A percentile compares a stretch with the other conserved stretches of the same genome.
These are phyloP conservation scores for Fusarium proliferatum DNA, from an alignment of 2,329 filamentous ascomycete species.

Conservation along the genomic window DNA sequence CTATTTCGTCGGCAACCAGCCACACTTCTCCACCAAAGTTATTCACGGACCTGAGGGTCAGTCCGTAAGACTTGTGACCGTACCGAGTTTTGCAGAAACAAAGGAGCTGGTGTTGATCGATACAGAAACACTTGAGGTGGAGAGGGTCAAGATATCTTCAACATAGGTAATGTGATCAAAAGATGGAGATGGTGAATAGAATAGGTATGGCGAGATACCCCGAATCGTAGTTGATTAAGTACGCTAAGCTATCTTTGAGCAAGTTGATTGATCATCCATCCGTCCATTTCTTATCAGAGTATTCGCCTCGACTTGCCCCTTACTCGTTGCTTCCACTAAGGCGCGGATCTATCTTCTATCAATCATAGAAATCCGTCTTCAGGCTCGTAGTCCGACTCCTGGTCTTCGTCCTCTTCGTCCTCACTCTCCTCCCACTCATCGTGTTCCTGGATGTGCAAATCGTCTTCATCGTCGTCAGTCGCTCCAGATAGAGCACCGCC, in stretches of 20 bases:
- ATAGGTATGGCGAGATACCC: constrained; percentile 32
- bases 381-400: constrained; percentile 23
- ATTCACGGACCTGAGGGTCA: constrained; percentile 77
- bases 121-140: constrained; percentile 83
- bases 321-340: neutral
- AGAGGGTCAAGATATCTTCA: constrained; percentile 70
- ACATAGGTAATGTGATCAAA: constrained; percentile 10
- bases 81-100: constrained; percentile 84
- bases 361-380: neutral
- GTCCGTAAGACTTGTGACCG: constrained; percentile 78
- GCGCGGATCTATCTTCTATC: neutral
- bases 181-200: constrained; percentile 8
- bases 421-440: neutral
- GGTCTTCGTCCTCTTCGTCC: neutral
- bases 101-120: constrained; percentile 87
- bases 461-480: neutral
- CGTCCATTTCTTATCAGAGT: neutral
- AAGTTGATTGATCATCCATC: neutral
- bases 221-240: constrained; percentile 9
- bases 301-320: neutral
- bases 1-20: constrained; percentile 89
- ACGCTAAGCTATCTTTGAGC: constrained; percentile 3
- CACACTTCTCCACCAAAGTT: constrained; percentile 77
- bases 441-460: neutral
- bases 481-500: neutral